Evolutionary conservation across 306 rosid genomes (phyloP).

Genomic region (Acacia acuminata): DNA sequence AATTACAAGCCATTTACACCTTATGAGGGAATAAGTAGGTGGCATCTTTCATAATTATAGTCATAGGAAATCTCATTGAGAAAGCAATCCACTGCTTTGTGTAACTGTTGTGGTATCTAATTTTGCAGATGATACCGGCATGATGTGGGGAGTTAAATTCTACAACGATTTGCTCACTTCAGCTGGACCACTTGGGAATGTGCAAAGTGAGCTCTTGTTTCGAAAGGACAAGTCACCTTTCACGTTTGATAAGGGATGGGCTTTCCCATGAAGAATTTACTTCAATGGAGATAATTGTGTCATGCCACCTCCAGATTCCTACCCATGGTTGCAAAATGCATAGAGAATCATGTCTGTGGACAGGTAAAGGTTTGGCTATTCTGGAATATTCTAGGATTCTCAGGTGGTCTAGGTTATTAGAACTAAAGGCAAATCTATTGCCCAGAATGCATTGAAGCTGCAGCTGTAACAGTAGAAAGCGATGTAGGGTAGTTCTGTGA

Average conservation of each 20-base stretch:
- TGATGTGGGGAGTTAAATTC: slow-evolving; percentile 71
- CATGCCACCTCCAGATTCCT: slow-evolving; percentile 69
- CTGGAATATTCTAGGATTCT: not conserved
- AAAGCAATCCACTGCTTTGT: not conserved
- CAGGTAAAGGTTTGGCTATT: not conserved
- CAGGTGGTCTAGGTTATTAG: not conserved
- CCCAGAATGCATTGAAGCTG: not conserved
- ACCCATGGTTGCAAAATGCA: slow-evolving; percentile 69
- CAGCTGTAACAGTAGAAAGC: not conserved
- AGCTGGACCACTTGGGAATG: slow-evolving; percentile 73
- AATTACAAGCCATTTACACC: slow-evolving; percentile 62
- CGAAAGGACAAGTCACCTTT: slow-evolving; percentile 57
- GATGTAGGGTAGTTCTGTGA: not conserved
- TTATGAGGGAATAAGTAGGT: slow-evolving; percentile 69
- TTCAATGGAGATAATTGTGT: slow-evolving; percentile 49
- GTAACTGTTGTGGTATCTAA: slow-evolving; percentile 3
- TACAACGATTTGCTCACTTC: slow-evolving; percentile 59
- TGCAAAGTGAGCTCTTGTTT: slow-evolving; percentile 69
- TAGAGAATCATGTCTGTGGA: slow-evolving; percentile 8
- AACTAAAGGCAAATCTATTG: not conserved
- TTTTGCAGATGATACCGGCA: slow-evolving; percentile 74
- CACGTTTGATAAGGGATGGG: slow-evolving; percentile 78
- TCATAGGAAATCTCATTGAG: not conserved
- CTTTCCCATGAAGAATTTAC: slow-evolving; percentile 71
- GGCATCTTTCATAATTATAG: slow-evolving; percentile 1